These are phyloP conservation scores for Suillus weaverae DNA, from an alignment of 768 basidiomycete genomes.

Conservation along the genomic window DNA sequence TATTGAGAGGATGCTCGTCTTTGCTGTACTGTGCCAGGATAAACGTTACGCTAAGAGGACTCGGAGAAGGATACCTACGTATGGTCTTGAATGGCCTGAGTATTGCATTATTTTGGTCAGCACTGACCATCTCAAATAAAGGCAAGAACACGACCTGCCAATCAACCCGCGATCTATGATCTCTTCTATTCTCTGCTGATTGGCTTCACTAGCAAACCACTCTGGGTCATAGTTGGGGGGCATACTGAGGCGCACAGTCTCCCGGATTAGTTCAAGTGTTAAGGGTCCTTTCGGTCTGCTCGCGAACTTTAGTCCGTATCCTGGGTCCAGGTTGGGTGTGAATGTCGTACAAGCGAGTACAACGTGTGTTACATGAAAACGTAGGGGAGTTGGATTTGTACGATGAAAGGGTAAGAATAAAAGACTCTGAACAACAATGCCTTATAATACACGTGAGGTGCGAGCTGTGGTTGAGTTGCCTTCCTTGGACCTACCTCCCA, in stretches of 20 bases:
- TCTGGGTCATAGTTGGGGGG: conserved; percentile 34
- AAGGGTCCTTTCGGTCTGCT: conserved; percentile 15
- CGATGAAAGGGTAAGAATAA: conserved; percentile 43
- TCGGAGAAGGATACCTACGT: conserved; percentile 25
- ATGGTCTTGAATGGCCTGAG: conserved; percentile 33
- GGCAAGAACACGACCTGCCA: conserved; percentile 17
- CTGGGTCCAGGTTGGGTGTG: conserved; percentile 28
- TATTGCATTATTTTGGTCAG: conserved; percentile 1
- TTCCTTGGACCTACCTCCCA: conserved; percentile 42
- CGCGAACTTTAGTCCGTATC: conserved; percentile 32
- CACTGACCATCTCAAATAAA: neutral
- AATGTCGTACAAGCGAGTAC: conserved; percentile 38
- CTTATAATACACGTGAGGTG: conserved; percentile 22
- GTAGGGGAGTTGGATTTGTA: conserved; percentile 34
- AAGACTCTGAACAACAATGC: conserved; percentile 44
- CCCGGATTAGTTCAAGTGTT: conserved; percentile 33
- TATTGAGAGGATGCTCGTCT: conserved; percentile 11
- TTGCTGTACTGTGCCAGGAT: conserved; percentile 7
- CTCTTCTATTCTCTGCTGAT: conserved; percentile 27
- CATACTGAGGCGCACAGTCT: conserved; percentile 29
- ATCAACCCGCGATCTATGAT: conserved; percentile 26
- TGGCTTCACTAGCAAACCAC: conserved; percentile 35
- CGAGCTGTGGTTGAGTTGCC: neutral
- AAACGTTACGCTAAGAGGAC: neutral
- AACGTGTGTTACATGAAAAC: conserved; percentile 43